Conservation (phyloP, 2,329 filamentous ascomycete species). For the Xylariaceae sp. region DNA sequence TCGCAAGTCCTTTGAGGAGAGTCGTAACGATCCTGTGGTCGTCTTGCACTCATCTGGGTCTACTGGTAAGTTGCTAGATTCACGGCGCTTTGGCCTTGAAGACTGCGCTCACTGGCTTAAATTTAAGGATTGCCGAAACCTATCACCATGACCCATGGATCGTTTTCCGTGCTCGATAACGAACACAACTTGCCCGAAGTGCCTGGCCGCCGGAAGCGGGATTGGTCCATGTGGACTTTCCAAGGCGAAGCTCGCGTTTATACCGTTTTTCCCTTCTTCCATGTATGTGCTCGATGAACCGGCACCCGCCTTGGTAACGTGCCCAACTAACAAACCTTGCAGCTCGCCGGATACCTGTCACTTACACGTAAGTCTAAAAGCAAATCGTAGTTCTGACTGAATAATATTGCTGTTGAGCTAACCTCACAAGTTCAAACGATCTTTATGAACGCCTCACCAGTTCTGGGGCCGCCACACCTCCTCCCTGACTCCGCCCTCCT, state of each 20-base stretch:
- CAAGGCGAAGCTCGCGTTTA: conserved; percentile 21
- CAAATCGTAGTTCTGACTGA: too few relatives aligned
- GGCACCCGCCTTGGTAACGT: too few relatives aligned
- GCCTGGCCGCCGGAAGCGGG: conserved; percentile 17
- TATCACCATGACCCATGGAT: conserved; percentile 23
- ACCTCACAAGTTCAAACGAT: conserved; percentile 19
- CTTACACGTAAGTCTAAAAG: conserved; percentile 6
- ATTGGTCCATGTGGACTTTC: conserved; percentile 21
- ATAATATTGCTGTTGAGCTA: neutral
- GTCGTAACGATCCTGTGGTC: conserved; percentile 20
- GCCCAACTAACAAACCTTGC: neutral
- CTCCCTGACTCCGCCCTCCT: conserved; percentile 21
- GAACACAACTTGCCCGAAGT: conserved; percentile 16
- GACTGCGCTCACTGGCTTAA: neutral
- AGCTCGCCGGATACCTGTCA: conserved; percentile 23
- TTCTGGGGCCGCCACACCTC: conserved; percentile 22
- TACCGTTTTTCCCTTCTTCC: conserved; percentile 25
- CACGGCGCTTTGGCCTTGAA: too few relatives aligned
- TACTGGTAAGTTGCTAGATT: conserved; percentile 17
- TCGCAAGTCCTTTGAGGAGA: conserved; percentile 22
- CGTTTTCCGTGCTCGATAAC: conserved; percentile 20
- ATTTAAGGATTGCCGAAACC: conserved; percentile 21
- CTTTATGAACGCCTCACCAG: conserved; percentile 16
- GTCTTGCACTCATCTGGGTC: conserved; percentile 30
- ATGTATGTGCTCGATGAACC: conserved; percentile 16